Percentiles rank a stretch among this genome's conserved stretches.
These are phyloP conservation scores for Penicillium pancosmium DNA, from an alignment of 495 filamentous ascomycete genomes.

Conservation along the genomic window DNA sequence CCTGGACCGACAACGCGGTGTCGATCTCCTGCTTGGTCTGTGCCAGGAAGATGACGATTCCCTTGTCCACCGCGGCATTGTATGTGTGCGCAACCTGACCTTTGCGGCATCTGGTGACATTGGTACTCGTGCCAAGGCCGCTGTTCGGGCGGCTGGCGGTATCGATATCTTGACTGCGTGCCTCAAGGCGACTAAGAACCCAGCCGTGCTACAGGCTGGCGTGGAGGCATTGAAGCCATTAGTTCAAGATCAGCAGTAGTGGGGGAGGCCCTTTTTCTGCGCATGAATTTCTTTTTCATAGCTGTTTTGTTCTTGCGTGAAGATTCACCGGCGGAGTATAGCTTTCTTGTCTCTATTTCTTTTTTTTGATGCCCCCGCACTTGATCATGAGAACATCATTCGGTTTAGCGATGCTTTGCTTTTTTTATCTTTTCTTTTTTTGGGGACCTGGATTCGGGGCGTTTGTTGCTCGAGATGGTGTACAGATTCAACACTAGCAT, in stretches of 20 bases:
- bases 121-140: constrained; percentile 40
- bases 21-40: constrained; percentile 69
- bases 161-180: constrained; percentile 63
- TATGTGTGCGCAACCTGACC: constrained; percentile 62
- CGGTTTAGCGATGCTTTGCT: constrained; percentile 18
- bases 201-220: constrained; percentile 64
- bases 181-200: constrained; percentile 63
- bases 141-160: constrained; percentile 49
- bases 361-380: constrained; percentile 8
- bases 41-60: constrained; percentile 77
- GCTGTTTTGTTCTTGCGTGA: background rate
- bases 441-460: constrained; percentile 5
- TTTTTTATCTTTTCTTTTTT: constrained; percentile 8
- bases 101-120: constrained; percentile 45
- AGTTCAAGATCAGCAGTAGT: constrained; percentile 40
- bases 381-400: constrained; percentile 15
- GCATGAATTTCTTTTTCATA: constrained; percentile 12
- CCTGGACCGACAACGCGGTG: constrained; percentile 66
- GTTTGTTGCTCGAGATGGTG: background rate
- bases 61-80: constrained; percentile 75
- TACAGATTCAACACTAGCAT: constrained; percentile 4
- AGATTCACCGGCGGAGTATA: constrained; percentile 8
- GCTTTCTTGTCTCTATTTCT: constrained; percentile 8
- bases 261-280: constrained; percentile 4
- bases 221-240: constrained; percentile 65